A percentile compares a stretch with the other conserved stretches of the same genome.
Conservation (phyloP, 192 early-diverging fungal genomes). For the Martensiomyces pterosporus region DNA sequence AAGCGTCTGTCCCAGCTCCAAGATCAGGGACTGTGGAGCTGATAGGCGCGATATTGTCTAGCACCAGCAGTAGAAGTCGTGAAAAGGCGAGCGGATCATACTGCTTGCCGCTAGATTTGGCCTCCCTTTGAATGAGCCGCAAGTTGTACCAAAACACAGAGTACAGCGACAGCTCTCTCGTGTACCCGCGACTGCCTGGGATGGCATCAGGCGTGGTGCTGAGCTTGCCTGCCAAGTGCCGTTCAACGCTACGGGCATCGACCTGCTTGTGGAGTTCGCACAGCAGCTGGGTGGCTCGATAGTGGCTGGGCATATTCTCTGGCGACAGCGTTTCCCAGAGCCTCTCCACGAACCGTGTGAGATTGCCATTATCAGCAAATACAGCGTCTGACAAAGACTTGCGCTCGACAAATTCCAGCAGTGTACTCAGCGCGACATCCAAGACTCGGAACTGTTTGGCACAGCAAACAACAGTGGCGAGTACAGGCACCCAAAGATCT, state of each 20-base stretch:
- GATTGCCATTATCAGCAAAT: neutral
- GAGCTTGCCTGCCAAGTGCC: constrained; percentile 23
- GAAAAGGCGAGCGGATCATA: constrained; percentile 55
- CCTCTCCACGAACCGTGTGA: constrained; percentile 28
- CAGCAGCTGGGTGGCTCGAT: constrained; percentile 60
- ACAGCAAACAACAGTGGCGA: constrained; percentile 12
- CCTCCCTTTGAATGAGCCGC: constrained; percentile 15
- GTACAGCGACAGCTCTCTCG: constrained; percentile 21
- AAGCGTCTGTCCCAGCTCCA: neutral
- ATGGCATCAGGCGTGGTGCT: neutral
- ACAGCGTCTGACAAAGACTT: constrained; percentile 2
- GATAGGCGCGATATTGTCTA: constrained; percentile 52
- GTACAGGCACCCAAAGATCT: constrained; percentile 27
- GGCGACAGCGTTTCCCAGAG: constrained; percentile 69
- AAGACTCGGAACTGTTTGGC: constrained; percentile 13
- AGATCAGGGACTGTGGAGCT: constrained; percentile 18
- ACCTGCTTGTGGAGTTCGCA: constrained; percentile 52
- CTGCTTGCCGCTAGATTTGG: neutral
- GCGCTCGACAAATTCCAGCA: constrained; percentile 28
- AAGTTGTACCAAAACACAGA: constrained; percentile 38
- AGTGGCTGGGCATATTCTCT: constrained; percentile 53
- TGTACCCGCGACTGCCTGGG: neutral
- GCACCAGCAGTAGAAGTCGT: constrained; percentile 70
- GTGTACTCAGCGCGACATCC: constrained; percentile 18
- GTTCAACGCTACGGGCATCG: constrained; percentile 27